Evolutionary conservation across 768 basidiomycete genomes (phyloP), one percentile per base, ranked within the genome.

Genomic region (Leccinum rimulosum): DNA sequence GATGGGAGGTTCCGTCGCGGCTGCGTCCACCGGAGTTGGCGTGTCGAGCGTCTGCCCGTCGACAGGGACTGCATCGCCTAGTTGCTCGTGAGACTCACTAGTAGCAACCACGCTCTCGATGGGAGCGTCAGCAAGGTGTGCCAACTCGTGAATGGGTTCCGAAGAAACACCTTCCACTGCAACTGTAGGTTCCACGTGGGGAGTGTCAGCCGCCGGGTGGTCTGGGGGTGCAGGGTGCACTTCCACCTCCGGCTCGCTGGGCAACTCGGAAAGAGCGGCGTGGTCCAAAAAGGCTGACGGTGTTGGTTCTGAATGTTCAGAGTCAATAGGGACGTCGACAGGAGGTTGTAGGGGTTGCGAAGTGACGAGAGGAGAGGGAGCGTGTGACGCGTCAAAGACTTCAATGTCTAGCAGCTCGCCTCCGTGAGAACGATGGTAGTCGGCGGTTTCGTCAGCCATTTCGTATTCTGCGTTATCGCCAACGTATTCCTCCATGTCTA

Each of bases 401-500:
- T 80, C 79, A 55, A 78, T 66, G 59, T 80, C 79, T 10, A 71
- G 64, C 35, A 69, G 63, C 40, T 78, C 77, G 51, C 62, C 61
- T 51, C 59, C 64, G 52, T 55, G 63, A 47, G 48, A 54, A 27
- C 65, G 65, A 3, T 55, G 64, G 57, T 56, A 74, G 57, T 65
- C 70, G 17, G 55, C 61, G 15, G 70, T 75, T 66, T 73, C 73
- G 55, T 74, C 74, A 11, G 63, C 65, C 74, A 74, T 74, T 59
- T 74, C 73, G 62, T 83, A 87, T 70, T 87, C 86, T 43, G 71
- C 68, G 63, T 78, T 74, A 43, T 77, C 80, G 38, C 66, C 75
- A 6, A 78, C 73, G 57, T 80, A 79, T 51, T 79, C 75, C 56
- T 85, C 84, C 86, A 88, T 88, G 59, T 88, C 86, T 49, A 88